Evolutionary conservation across 495 filamentous ascomycete species (phyloP), one percentile per base, ranked within the genome.

Genomic region (Talaromyces borbonicus): DNA sequence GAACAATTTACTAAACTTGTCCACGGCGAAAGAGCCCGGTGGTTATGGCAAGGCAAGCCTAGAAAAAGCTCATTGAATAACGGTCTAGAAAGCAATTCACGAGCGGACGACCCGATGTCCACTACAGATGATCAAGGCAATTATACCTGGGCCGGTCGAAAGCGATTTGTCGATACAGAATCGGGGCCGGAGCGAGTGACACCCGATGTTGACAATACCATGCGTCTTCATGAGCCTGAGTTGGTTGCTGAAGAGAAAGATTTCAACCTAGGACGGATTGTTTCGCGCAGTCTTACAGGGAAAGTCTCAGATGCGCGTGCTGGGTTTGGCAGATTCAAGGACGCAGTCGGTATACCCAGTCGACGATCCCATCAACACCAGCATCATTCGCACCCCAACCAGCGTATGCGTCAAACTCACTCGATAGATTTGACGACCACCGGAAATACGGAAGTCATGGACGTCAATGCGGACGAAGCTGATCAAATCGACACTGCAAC

Each of bases 1-100:
- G 89, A 93, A 47, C 82, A 73, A 29, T 92, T 97, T 50, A 72
- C 85, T 23, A 76, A 78, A 46, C 66, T 94, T 25, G 76, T 83
- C 0, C 80, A 75, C 43, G 92, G 92, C 23, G 83, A 86, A 56
- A 76, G 85, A 43, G 72, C 83, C 8, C 96, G 95, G 60, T 97
- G 86, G 83, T 70, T 98, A 8, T 98, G 93, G 93, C 73, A 83
- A 41, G 93, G 93, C 7, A 98, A 94, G 55, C 74, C 82, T 9
- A 79, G 74, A 43, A 86, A 86, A 57, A 74, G 71, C 45, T 71
- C 67, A 16, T 54, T 65, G 12, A 72, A 62, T 15, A 58, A 79
- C 26, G 62, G 60, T 22, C 75, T 75, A 48, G 67, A 72, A 0
- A 71, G 68, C 42, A 71, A 66, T 5, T 68, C 73, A 7, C 65